Evolutionary conservation across 2,329 filamentous ascomycete genomes (phyloP).

Genomic region (Pseudocercospora fijiensis): DNA sequence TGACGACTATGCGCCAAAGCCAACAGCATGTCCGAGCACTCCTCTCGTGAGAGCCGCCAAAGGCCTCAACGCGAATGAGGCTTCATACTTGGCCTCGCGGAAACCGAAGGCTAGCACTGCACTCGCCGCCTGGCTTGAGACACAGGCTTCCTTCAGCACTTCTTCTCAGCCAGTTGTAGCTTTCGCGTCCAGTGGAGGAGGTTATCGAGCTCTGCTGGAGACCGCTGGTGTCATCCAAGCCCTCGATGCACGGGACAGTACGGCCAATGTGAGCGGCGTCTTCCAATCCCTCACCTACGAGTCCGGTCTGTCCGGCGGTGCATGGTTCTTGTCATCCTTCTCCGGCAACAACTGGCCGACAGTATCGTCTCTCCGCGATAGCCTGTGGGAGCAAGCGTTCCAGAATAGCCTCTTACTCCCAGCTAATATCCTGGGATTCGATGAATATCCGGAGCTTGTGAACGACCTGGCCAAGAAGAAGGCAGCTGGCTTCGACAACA

Average conservation of each 20-base stretch:
- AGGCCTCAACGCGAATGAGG: constrained; percentile 41
- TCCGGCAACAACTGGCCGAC: constrained; percentile 51
- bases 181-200: constrained; percentile 47
- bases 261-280: constrained; percentile 42
- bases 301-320: constrained; percentile 46
- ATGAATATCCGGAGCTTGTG: constrained; percentile 37
- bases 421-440: constrained; percentile 30
- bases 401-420: constrained; percentile 42
- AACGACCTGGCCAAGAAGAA: constrained; percentile 41
- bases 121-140: constrained; percentile 44
- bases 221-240: constrained; percentile 46
- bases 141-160: constrained; percentile 40
- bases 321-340: constrained; percentile 49
- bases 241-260: constrained; percentile 44
- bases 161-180: constrained; percentile 44
- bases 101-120: constrained; percentile 42
- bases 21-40: constrained; percentile 41
- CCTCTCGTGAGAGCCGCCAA: constrained; percentile 41
- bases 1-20: constrained; percentile 34
- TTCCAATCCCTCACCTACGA: constrained; percentile 51
- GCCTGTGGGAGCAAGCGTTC: constrained; percentile 46
- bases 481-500: constrained; percentile 42
- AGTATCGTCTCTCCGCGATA: constrained; percentile 42
- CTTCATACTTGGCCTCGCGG: constrained; percentile 42
- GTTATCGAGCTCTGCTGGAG: constrained; percentile 44